Base-by-base conservation (phyloP, 768 basidiomycete genomes). In the Solioccasus polychromus region DNA sequence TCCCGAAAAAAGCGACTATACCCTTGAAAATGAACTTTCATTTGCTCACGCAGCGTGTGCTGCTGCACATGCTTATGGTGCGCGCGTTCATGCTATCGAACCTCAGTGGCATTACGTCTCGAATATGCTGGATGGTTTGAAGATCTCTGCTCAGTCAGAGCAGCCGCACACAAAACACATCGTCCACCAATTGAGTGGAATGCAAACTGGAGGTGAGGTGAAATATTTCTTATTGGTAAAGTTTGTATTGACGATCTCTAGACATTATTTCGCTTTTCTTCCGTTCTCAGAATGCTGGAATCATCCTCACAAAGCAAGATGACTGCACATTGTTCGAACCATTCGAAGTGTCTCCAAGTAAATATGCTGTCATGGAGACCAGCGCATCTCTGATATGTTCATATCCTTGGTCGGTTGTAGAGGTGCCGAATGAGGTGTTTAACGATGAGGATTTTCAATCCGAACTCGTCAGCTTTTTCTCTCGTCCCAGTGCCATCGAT, bases 241-340 rank as follows among this genome's bases (percentile, higher is more conserved):
- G 25, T 17, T 3, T 15, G 12, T 31, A 10, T 22, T 50, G 12
- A 53, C 9, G 35, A n/a, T 20, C 17, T 4, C 1, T 29, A 77
- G 75, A 69, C 43, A 54, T 63, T n/a, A 36, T 72, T 6, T 55
- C 58, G 12, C 55, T 75, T 34, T 64, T 63, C 9, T 60, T 77
- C 19, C 61, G 58, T n/a, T 58, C 59, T 4, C 76, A 76, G 41
- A 73, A 74, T 38, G 70, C 74, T 2, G 73, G 61, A 15, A 24
- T 77, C 5, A 59, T 77, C 14, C 29, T 73, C 22, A 66, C 66
- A 38, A 57, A 56, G 41, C 28, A 35, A 19, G 41, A 50, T 5
- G 32, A 43, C 4, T 34, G 48, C 6, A 64, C 67, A 2, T 46
- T 61, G 15, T 68, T 69, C 42, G 75, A 76, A 50, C 56, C 56